A percentile compares a stretch with the other conserved stretches of the same genome.
phyloP scores from a whole-genome alignment of 2,329 filamentous ascomycete species.

The Monosporascus ibericus region DNA sequence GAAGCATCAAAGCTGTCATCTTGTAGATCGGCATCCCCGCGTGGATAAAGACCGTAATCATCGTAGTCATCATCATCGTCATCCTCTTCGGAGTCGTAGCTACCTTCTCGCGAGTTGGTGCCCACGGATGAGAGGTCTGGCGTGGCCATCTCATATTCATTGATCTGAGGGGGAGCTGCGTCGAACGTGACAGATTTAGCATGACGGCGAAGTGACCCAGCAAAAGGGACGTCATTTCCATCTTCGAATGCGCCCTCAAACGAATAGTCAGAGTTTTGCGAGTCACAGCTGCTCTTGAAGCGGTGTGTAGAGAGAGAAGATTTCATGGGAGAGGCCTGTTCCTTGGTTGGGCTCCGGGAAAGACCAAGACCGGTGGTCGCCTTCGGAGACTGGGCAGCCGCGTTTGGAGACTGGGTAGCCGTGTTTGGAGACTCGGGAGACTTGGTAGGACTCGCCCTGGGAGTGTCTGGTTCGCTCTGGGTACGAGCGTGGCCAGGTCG shows the following conservation, averaged over 20 bases:
- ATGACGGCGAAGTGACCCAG: constrained; percentile 69
- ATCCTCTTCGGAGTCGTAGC: constrained; percentile 79
- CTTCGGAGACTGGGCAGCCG: no score
- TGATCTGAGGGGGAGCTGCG: constrained; percentile 84
- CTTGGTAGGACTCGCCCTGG: constrained; percentile 51
- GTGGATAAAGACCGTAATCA: constrained; percentile 43
- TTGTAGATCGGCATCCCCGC: constrained; percentile 53
- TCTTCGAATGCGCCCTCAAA: constrained; percentile 57
- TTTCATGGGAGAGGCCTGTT: constrained; percentile 75
- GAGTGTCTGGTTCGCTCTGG: constrained; percentile 57
- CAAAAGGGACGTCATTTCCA: constrained; percentile 50
- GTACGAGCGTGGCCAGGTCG: constrained; percentile 44
- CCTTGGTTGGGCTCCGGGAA: constrained; percentile 57
- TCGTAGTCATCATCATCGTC: constrained; percentile 62
- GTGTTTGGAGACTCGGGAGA: constrained; percentile 16
- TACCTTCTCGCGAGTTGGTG: constrained; percentile 85
- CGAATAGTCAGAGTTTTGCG: constrained; percentile 62
- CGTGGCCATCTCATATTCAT: constrained; percentile 97
- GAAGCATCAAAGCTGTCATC: constrained; percentile 96
- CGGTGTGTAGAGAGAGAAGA: constrained; percentile 72
- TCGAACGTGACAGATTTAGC: constrained; percentile 98
- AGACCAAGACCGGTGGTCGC: constrained; percentile 12
- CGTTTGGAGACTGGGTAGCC: constrained; percentile 1
- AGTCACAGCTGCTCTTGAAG: constrained; percentile 64
- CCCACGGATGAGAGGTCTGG: constrained; percentile 91